Percentiles rank a stretch among this genome's conserved stretches.
Evolutionary conservation across 1,139 yeast species (phyloP).

Genomic region (Meyerozyma sp.): DNA sequence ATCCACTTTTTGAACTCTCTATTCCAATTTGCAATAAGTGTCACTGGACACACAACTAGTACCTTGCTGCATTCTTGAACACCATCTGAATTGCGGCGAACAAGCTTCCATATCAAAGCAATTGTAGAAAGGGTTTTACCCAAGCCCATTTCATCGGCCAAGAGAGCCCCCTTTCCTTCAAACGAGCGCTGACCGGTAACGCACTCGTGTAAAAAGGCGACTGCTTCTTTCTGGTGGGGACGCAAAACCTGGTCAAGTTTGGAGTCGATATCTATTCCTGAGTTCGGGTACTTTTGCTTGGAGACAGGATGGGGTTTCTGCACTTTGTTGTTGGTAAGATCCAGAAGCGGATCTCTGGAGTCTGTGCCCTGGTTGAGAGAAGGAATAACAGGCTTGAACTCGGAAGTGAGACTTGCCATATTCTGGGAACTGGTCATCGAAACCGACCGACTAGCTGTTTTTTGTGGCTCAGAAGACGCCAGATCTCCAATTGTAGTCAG

Average conservation of each 20-base stretch:
- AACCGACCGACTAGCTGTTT: no score
- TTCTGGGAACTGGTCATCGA: no score
- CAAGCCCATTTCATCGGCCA: constrained; percentile 97
- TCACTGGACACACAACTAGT: constrained; percentile 86
- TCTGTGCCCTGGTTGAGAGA: neutral
- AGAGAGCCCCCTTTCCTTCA: constrained; percentile 59
- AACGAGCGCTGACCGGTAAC: constrained; percentile 58
- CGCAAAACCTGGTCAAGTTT: constrained; percentile 35
- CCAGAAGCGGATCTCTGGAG: neutral
- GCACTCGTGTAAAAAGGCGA: constrained; percentile 74
- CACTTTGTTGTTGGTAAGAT: neutral
- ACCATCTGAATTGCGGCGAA: constrained; percentile 26
- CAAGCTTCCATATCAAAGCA: constrained; percentile 74
- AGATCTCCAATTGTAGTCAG: neutral
- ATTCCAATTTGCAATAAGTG: constrained; percentile 84
- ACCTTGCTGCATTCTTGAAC: constrained; percentile 56
- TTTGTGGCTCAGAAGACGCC: neutral
- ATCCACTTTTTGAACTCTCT: constrained; percentile 89
- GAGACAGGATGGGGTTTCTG: neutral
- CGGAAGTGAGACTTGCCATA: neutral
- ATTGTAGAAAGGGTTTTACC: constrained; percentile 92
- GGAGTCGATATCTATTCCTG: neutral
- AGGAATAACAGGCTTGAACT: neutral
- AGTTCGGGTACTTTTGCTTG: neutral
- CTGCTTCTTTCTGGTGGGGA: constrained; percentile 85